Evolutionary conservation across 2,329 filamentous ascomycete species (phyloP).

Genomic region (Alternaria gansuensis): DNA sequence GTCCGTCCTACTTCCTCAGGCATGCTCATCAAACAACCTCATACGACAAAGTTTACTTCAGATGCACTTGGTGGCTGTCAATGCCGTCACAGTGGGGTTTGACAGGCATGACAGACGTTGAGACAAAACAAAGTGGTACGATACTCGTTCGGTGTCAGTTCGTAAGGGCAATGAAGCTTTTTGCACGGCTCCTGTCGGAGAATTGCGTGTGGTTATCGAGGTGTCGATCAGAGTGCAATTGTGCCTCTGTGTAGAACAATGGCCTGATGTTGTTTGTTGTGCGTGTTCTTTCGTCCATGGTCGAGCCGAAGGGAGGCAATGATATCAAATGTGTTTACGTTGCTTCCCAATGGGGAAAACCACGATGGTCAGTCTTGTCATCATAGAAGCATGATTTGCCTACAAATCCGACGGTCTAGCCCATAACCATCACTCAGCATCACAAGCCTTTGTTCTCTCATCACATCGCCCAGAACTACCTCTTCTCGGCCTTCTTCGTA

Average conservation of each 20-base stretch:
- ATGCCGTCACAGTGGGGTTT: slow-evolving; percentile 20
- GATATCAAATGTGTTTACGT: slow-evolving; percentile 23
- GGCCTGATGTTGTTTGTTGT: slow-evolving; percentile 46
- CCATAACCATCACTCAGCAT: slow-evolving; percentile 27
- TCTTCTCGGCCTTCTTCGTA: slow-evolving; percentile 21
- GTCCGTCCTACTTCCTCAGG: slow-evolving; percentile 26
- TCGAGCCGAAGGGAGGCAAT: background rate
- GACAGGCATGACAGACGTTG: slow-evolving; percentile 33
- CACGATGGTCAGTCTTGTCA: slow-evolving; percentile 11
- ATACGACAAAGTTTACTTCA: slow-evolving; percentile 52
- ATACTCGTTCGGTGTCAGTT: slow-evolving; percentile 43
- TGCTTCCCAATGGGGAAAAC: slow-evolving; percentile 25
- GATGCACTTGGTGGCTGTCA: slow-evolving; percentile 29
- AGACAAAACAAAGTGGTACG: slow-evolving; percentile 48
- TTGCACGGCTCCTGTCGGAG: slow-evolving; percentile 18
- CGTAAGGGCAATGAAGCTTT: slow-evolving; percentile 26
- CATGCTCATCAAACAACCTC: slow-evolving; percentile 46
- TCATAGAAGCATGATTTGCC: background rate
- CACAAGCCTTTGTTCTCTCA: slow-evolving; percentile 8
- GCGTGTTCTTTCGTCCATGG: slow-evolving; percentile 10
- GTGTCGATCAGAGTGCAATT: slow-evolving; percentile 13
- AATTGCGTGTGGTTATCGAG: slow-evolving; percentile 11
- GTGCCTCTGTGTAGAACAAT: slow-evolving; percentile 36
- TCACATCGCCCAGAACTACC: slow-evolving; percentile 21
- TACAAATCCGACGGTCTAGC: background rate